Percentiles rank a stretch among this genome's conserved stretches.
These are phyloP conservation scores for Colletotrichum acutatum DNA, from an alignment of 2,329 filamentous ascomycete species.

Conservation along the genomic window DNA sequence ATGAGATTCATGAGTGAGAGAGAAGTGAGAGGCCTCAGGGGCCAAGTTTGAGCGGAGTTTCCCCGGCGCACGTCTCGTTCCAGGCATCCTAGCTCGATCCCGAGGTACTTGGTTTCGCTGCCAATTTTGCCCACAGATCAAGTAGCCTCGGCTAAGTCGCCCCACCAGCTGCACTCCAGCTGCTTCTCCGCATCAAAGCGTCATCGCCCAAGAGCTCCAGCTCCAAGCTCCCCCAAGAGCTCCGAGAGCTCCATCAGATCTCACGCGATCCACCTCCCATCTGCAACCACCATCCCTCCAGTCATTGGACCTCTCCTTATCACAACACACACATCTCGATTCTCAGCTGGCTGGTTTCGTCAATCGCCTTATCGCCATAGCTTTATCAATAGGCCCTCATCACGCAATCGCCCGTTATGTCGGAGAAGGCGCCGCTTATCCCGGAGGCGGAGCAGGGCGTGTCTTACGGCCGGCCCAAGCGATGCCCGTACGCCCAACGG, in stretches of 20 bases:
- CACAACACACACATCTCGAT: constrained; percentile 10
- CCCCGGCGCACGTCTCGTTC: constrained; percentile 2
- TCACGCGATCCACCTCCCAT: background rate
- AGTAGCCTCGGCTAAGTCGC: background rate
- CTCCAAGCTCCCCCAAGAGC: constrained; percentile 17
- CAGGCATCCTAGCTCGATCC: background rate
- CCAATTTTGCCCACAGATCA: rapidly evolving
- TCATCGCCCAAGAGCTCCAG: constrained; percentile 18
- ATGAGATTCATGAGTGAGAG: background rate
- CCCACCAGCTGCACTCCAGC: constrained; percentile 6
- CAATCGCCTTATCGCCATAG: background rate
- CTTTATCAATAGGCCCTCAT: background rate
- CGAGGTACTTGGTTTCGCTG: rapidly evolving
- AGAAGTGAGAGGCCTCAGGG: background rate
- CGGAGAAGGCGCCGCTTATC: constrained; percentile 28
- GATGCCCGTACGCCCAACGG: constrained; percentile 24
- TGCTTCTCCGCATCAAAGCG: constrained; percentile 25
- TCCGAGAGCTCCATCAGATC: constrained; percentile 2
- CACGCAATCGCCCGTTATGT: background rate
- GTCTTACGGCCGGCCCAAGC: background rate
- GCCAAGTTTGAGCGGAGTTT: background rate
- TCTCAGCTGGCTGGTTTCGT: constrained; percentile 29
- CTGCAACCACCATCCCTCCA: background rate
- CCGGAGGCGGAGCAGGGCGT: background rate
- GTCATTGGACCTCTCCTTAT: background rate